These are phyloP conservation scores for Colletotrichum tropicicola DNA, from an alignment of 2,329 filamentous ascomycete species.

Conservation along the genomic window DNA sequence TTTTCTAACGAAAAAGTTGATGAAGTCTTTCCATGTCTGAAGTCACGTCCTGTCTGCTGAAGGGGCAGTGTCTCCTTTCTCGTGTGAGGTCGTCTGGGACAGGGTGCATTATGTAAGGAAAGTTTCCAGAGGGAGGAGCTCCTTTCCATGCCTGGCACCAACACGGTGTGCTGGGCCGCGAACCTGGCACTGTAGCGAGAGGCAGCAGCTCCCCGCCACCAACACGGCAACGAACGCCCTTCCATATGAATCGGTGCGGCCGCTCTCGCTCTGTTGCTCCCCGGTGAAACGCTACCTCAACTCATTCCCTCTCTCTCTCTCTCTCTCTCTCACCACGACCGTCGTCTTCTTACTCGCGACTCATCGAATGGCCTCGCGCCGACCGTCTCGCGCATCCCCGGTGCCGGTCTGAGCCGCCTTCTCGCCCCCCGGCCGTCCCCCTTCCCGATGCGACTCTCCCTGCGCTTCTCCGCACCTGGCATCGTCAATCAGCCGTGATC, in stretches of 20 bases:
- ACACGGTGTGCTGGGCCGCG: background rate
- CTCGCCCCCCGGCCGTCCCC: background rate
- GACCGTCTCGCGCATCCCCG: background rate
- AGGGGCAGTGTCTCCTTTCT: no score
- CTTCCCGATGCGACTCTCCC: conserved; percentile 9
- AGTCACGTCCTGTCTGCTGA: background rate
- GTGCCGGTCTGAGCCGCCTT: background rate
- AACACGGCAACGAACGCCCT: background rate
- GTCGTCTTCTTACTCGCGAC: background rate
- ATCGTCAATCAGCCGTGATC: conserved; percentile 1
- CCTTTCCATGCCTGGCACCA: background rate
- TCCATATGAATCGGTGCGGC: no score
- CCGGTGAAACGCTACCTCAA: conserved; percentile 7
- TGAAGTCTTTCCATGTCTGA: conserved; percentile 2
- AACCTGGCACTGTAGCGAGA: conserved; percentile 2
- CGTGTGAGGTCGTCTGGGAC: background rate
- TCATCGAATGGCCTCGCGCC: background rate
- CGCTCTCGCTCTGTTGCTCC: conserved; percentile 1
- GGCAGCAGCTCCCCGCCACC: background rate
- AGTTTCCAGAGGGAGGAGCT: background rate
- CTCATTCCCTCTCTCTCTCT: background rate
- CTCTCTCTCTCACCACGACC: background rate
- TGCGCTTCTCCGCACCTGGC: conserved; percentile 16
- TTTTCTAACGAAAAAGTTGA: conserved; percentile 30
- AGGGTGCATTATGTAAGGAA: background rate